Evolutionary conservation across 2,329 filamentous ascomycete species (phyloP).

Genomic region (Septoria petroselini): DNA sequence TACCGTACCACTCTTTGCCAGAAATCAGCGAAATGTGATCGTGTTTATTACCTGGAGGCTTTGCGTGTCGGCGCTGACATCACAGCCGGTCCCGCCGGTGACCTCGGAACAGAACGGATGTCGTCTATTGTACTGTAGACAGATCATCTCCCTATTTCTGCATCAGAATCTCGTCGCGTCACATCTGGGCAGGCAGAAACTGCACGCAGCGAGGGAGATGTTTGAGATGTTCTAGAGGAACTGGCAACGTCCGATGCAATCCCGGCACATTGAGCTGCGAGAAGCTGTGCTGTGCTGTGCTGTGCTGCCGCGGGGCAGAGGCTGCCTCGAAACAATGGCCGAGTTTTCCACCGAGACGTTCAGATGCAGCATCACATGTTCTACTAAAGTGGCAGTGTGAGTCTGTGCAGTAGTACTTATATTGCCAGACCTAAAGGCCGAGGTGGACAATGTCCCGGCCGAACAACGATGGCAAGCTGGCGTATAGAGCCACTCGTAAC

Average conservation of each 20-base stretch:
- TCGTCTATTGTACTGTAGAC: too few species aligned
- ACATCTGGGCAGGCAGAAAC: too few species aligned
- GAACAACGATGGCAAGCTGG: neutral
- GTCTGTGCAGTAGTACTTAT: too few species aligned
- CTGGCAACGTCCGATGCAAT: neutral
- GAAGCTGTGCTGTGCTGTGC: too few species aligned
- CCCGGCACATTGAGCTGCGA: too few species aligned
- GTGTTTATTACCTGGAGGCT: neutral
- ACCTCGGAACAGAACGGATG: neutral
- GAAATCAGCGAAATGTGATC: neutral
- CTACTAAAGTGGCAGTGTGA: too few species aligned
- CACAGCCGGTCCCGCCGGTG: neutral
- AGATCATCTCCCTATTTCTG: too few species aligned
- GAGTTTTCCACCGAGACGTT: too few species aligned
- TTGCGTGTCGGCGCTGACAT: constrained; percentile 9
- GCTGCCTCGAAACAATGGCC: neutral
- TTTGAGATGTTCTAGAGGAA: too few species aligned
- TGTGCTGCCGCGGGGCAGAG: neutral
- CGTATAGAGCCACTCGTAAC: constrained; percentile 11
- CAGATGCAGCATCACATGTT: too few species aligned
- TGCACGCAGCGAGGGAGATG: too few species aligned
- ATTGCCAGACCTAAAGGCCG: neutral
- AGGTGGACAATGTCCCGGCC: constrained; percentile 3
- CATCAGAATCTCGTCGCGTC: too few species aligned
- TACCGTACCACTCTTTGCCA: neutral